Evolutionary conservation across 495 filamentous ascomycete species (phyloP).

Genomic region (Aspergillus carlsbadensis): DNA sequence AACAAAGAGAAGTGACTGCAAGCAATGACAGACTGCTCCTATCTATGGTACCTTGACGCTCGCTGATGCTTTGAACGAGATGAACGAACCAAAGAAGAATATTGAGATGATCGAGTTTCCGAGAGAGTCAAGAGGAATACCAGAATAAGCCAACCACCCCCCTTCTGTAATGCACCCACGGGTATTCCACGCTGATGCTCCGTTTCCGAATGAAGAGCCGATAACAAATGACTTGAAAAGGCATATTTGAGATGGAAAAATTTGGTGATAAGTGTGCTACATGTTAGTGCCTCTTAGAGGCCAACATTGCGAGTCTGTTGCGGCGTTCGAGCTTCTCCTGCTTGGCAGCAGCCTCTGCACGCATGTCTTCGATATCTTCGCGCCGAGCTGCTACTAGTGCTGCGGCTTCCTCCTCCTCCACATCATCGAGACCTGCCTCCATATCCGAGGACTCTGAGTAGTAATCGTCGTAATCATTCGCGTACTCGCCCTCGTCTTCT

Average conservation of each 20-base stretch:
- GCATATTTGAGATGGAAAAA: no score
- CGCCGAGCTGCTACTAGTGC: constrained; percentile 50
- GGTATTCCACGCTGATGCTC: constrained; percentile 31
- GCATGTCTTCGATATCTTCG: constrained; percentile 60
- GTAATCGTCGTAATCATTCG: constrained; percentile 51
- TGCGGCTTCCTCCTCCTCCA: constrained; percentile 56
- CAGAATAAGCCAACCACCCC: constrained; percentile 14
- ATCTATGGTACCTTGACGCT: constrained; percentile 40
- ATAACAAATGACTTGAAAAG: background rate
- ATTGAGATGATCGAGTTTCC: constrained; percentile 3
- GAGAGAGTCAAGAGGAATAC: background rate
- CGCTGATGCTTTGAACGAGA: constrained; percentile 29
- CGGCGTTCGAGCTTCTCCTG: constrained; percentile 56
- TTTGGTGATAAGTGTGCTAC: background rate
- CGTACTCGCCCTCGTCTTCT: constrained; percentile 46
- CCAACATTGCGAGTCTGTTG: constrained; percentile 48
- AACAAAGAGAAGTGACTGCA: constrained; percentile 14
- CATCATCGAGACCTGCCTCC: constrained; percentile 61
- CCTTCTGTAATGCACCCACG: constrained; percentile 27
- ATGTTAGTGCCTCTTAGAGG: constrained; percentile 30
- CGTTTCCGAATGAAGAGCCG: constrained; percentile 13
- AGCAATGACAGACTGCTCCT: constrained; percentile 22
- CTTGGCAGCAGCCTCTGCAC: constrained; percentile 53
- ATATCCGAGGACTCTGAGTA: constrained; percentile 63
- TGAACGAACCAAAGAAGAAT: constrained; percentile 19